Evolutionary conservation across 768 basidiomycete species (phyloP).

Genomic region (Candolleomyces eurysporus): DNA sequence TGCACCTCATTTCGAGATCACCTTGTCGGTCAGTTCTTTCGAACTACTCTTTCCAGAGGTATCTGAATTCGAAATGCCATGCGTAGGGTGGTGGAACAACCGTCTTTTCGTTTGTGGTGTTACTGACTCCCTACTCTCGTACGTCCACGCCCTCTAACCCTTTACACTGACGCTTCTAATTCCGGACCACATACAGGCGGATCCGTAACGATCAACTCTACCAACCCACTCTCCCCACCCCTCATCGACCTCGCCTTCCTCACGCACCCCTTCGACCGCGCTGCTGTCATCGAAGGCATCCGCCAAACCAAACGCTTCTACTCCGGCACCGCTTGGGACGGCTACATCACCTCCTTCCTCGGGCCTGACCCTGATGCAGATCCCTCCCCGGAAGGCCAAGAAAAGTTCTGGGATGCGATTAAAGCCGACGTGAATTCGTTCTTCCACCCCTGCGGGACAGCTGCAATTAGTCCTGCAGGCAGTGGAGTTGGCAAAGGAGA

Average conservation of each 20-base stretch:
- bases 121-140: constrained; percentile 3
- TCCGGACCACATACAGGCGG: not conserved
- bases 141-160: not conserved
- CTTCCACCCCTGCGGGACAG: constrained; percentile 4
- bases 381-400: constrained; percentile 1
- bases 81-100: not conserved
- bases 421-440: constrained; percentile 3
- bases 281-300: constrained; percentile 5
- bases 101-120: not conserved
- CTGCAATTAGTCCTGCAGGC: not conserved
- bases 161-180: not conserved
- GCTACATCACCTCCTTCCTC: not conserved
- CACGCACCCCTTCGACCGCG: constrained; percentile 2
- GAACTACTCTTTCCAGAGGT: too few species aligned
- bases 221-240: not conserved
- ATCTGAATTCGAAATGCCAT: not conserved
- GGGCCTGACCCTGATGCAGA: constrained; percentile 4
- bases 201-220: constrained; percentile 6
- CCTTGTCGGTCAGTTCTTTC: constrained; percentile 8
- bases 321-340: constrained; percentile 2
- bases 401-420: constrained; percentile 1
- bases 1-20: constrained; percentile 13
- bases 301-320: constrained; percentile 4
- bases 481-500: constrained; percentile 2
- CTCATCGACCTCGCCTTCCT: constrained; percentile 7